phyloP scores from a whole-genome alignment of 768 basidiomycete species.

The Sarcomyxa edulis region DNA sequence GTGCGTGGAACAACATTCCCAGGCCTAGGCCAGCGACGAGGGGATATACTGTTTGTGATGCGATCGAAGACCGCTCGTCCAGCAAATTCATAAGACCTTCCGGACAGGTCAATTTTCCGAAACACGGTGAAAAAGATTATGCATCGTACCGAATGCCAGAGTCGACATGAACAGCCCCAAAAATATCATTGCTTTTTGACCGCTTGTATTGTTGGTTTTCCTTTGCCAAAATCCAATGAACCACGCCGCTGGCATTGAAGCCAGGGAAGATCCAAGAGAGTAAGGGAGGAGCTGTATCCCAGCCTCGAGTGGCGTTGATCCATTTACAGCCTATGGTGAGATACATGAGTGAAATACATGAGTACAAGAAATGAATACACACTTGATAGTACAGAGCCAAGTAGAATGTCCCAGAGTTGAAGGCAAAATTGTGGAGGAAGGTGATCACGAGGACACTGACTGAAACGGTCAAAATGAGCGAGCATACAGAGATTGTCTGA shows the following conservation, averaged over 20 bases:
- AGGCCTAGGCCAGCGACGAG: slow-evolving; percentile 72
- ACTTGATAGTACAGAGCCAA: slow-evolving; percentile 83
- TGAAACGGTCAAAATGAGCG: slow-evolving; percentile 23
- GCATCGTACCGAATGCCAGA: slow-evolving; percentile 69
- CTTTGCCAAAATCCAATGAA: slow-evolving; percentile 65
- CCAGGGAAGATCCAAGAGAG: slow-evolving; percentile 78
- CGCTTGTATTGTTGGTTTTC: slow-evolving; percentile 48
- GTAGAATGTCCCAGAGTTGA: slow-evolving; percentile 84
- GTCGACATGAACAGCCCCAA: slow-evolving; percentile 60
- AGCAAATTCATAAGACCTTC: slow-evolving; percentile 67
- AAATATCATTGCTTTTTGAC: slow-evolving; percentile 62
- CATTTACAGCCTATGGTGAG: slow-evolving; percentile 55
- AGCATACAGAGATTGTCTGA: slow-evolving; percentile 6
- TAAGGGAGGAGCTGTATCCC: slow-evolving; percentile 77
- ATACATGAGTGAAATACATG: slow-evolving; percentile 9
- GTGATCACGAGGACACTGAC: slow-evolving; percentile 63
- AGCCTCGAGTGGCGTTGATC: slow-evolving; percentile 64
- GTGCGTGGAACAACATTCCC: slow-evolving; percentile 83
- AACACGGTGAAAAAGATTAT: slow-evolving; percentile 7
- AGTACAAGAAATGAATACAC: slow-evolving; percentile 12
- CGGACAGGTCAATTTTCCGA: slow-evolving; percentile 14
- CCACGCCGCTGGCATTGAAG: slow-evolving; percentile 86
- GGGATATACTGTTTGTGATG: slow-evolving; percentile 51
- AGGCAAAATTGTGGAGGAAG: slow-evolving; percentile 80
- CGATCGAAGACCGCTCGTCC: slow-evolving; percentile 40